Base-by-base conservation (phyloP, 129 eudicot genomes). In the Oenanthe sinensis region DNA sequence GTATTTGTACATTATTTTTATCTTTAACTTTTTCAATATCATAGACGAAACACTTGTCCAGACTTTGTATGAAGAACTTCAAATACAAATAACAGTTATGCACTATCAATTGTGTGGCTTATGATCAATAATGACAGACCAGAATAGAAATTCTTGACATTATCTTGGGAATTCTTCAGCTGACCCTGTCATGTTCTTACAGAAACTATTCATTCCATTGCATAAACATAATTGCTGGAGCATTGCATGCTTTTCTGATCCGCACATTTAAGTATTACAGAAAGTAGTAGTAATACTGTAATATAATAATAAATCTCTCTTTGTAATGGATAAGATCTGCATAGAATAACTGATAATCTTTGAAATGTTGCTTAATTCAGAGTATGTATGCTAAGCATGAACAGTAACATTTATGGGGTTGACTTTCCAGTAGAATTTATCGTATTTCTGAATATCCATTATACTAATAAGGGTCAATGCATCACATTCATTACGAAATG, bases 161-260 rank as follows among this genome's bases (percentile, higher is more conserved):
- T 71, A 37, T 71, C n/a, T 17, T 37, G 47, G 24, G 33, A 71
- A 40, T 43, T 42, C 47, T 71, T 40, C 52, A 40, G 11, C 60
- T 55, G 72, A 77, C 71, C 20, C 45, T 43, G 20, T n/a, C 50
- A 43, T 9, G 19, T 47, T 63, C 73, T 77, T 62, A 77, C 26
- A n/a, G 22, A 42, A 10, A 58, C 42, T 7, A 39, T 77, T 77
- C 8, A 60, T 24, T 55, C 72, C 37, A 60, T 50, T 55, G 1
- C 42, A 3, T 24, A 46, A 22, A 77, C 52, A 55, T 55, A 13
- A 39, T 54, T 3, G 12, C 17, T 39, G 70, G 30, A 19, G 65
- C 30, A 60, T 76, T 24, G 36, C 68, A 33, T 50, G 68, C 68
- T 37, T 16, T 4, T 7, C 16, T 62, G 74, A 77, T 28, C 43